Conservation (phyloP, 352 stramenopile genomes). For the Globisporangium acanthophoron region DNA sequence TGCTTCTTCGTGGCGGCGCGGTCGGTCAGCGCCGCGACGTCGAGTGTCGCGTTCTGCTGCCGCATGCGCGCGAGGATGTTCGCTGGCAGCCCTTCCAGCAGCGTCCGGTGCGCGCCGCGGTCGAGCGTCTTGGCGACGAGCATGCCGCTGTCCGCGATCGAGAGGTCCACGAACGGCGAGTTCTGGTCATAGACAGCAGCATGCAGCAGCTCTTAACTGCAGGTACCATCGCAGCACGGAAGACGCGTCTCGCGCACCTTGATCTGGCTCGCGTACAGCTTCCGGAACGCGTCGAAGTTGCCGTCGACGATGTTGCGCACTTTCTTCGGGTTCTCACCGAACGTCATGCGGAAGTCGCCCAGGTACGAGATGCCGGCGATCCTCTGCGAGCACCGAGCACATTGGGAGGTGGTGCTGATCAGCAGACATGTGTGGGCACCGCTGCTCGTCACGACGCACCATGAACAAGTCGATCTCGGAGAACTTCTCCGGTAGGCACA, state of each 20-base stretch:
- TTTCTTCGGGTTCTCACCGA: slow-evolving; percentile 89
- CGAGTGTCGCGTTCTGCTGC: slow-evolving; percentile 20
- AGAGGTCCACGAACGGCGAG: slow-evolving; percentile 58
- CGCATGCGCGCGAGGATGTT: slow-evolving; percentile 34
- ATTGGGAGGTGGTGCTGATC: not conserved
- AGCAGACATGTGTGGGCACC: too few species aligned
- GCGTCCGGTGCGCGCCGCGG: slow-evolving; percentile 24
- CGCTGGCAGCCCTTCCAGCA: slow-evolving; percentile 49
- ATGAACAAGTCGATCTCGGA: slow-evolving; percentile 80
- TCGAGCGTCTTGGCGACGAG: slow-evolving; percentile 48
- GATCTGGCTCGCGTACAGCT: slow-evolving; percentile 75
- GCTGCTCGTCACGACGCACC: slow-evolving; percentile 24
- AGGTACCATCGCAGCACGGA: not conserved
- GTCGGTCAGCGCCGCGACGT: slow-evolving; percentile 18
- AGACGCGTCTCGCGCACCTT: slow-evolving; percentile 25
- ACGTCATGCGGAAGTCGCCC: slow-evolving; percentile 88
- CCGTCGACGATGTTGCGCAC: slow-evolving; percentile 89
- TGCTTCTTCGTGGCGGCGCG: slow-evolving; percentile 50
- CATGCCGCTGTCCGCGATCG: slow-evolving; percentile 30
- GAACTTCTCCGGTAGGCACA: slow-evolving; percentile 77
- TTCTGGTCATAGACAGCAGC: slow-evolving; percentile 22
- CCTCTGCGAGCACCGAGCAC: slow-evolving; percentile 29
- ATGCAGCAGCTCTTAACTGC: not conserved
- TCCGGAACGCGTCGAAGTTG: slow-evolving; percentile 67
- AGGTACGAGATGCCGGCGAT: slow-evolving; percentile 88